Evolutionary conservation across 202 grass and related monocot species (phyloP).

Genomic region (Setaria italica): DNA sequence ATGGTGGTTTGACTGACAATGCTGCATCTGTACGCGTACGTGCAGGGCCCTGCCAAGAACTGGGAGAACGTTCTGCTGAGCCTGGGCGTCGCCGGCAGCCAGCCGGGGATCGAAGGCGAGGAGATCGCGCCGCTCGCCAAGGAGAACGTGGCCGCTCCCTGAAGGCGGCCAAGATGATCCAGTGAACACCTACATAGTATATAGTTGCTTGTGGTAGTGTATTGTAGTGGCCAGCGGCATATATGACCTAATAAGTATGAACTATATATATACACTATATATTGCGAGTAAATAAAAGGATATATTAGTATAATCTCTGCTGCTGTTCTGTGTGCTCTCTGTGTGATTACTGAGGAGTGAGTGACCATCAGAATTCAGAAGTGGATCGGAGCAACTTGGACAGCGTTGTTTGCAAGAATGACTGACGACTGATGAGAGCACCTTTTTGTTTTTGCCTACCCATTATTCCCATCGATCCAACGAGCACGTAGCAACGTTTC

Average conservation of each 20-base stretch:
- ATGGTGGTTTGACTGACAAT: too few species aligned
- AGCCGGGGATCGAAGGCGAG: constrained; percentile 72
- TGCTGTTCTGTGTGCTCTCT: background rate
- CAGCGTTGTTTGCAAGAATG: too few species aligned
- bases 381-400: background rate
- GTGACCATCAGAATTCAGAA: background rate
- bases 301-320: background rate
- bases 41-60: constrained; percentile 67
- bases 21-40: too few species aligned
- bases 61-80: constrained; percentile 75
- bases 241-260: constrained; percentile 6
- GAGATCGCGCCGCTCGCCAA: constrained; percentile 80
- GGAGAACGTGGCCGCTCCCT: constrained; percentile 86
- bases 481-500: too few species aligned
- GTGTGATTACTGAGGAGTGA: background rate
- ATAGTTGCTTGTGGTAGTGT: background rate
- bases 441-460: too few species aligned
- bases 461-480: too few species aligned
- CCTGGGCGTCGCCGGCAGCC: constrained; percentile 62
- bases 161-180: constrained; percentile 1
- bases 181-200: constrained; percentile 8
- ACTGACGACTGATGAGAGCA: too few species aligned
- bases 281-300: constrained; percentile 29
- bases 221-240: background rate
- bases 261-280: background rate